Base-by-base conservation (phyloP, 2,329 filamentous ascomycete species). In the Arthroderma sp. region DNA sequence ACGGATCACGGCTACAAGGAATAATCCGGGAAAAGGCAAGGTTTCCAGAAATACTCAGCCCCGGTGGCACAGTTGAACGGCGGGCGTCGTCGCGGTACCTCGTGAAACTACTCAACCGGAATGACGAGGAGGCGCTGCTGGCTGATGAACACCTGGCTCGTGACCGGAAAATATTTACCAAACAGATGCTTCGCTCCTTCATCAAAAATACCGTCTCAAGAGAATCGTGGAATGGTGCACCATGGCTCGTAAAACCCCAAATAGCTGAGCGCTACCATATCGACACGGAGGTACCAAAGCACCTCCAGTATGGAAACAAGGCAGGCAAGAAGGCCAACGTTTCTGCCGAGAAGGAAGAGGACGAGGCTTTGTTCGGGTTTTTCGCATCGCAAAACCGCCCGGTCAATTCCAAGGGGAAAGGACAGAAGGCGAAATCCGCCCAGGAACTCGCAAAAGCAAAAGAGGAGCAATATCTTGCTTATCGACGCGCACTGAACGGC, bases 211-310 rank as follows among this genome's bases (percentile, higher is more conserved):
- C 87, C 0, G 83, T 95, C n/a, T 83, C 81, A 1, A 73, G 89
- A 49, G 91, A 96, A 58, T 78, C 86, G 3, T 96, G 88, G 86
- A 89, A 80, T 49, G 89, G 89, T n/a, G 91, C 91, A 0, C 89
- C 91, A 0, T 98, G 91, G 91, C 69, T 94, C 45, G 89, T 96
- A 11, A 95, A 93, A 66, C 75, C 83, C 32, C 80, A 86, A 44
- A 80, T 94, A 48, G 91, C 91, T 1, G 77, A 78, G 38, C 75
- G 81, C 50, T 94, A 91, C 62, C 81, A 86, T 50, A 91, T 98
- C 50, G 82, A 86, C 49, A 87, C 80, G n/a, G 79, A 86, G 43
- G 78, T 96, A 8, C 91, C 91, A 5, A 75, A 80, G 42, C 82
- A 93, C 57, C 71, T 94, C 10, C 81, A 82, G 43, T 82, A 93